A percentile compares a stretch with the other conserved stretches of the same genome.
These are phyloP conservation scores for Sarocladium brachiariae DNA, from an alignment of 2,329 filamentous ascomycete species.

Conservation along the genomic window DNA sequence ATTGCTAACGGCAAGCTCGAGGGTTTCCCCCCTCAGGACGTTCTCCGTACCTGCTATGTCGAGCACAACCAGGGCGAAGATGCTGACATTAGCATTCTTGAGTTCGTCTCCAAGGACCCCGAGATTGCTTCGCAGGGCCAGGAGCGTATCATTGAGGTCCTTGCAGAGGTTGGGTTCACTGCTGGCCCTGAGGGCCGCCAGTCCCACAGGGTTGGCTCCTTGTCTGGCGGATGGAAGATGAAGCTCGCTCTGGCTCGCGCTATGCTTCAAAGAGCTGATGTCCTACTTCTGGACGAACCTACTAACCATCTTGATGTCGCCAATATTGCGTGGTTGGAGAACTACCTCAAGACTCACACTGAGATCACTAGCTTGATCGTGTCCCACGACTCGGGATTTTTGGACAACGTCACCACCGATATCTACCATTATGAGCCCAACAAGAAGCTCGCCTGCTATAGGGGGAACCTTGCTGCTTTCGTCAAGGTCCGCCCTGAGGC, in stretches of 20 bases:
- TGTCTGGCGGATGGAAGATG: slow-evolving; percentile 99
- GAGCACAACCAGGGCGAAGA: slow-evolving; percentile 99
- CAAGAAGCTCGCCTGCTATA: slow-evolving; percentile 89
- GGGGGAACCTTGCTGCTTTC: slow-evolving; percentile 75
- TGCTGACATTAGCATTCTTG: slow-evolving; percentile 89
- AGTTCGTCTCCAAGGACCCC: slow-evolving; percentile 87
- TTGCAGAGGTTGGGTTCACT: slow-evolving; percentile 91
- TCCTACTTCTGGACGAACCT: slow-evolving; percentile 93
- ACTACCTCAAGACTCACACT: slow-evolving; percentile 90
- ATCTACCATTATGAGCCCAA: slow-evolving; percentile 96
- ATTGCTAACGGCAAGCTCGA: slow-evolving; percentile 95
- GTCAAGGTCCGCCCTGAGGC: slow-evolving; percentile 87
- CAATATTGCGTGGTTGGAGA: slow-evolving; percentile 93
- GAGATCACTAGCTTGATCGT: slow-evolving; percentile 98
- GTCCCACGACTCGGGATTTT: slow-evolving; percentile 94
- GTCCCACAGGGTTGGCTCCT: slow-evolving; percentile 80
- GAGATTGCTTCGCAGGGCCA: slow-evolving; percentile 71
- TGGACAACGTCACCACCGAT: slow-evolving; percentile 95
- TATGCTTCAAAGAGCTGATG: slow-evolving; percentile 96
- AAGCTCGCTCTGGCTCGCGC: slow-evolving; percentile 93
- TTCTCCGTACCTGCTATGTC: slow-evolving; percentile 92
- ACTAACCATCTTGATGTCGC: slow-evolving; percentile 97
- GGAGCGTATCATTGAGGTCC: slow-evolving; percentile 75
- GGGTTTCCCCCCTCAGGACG: slow-evolving; percentile 88
- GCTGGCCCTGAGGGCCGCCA: slow-evolving; percentile 83